Conservation (phyloP, 2,329 filamentous ascomycete species). For the Pestalotiopsis fici region DNA sequence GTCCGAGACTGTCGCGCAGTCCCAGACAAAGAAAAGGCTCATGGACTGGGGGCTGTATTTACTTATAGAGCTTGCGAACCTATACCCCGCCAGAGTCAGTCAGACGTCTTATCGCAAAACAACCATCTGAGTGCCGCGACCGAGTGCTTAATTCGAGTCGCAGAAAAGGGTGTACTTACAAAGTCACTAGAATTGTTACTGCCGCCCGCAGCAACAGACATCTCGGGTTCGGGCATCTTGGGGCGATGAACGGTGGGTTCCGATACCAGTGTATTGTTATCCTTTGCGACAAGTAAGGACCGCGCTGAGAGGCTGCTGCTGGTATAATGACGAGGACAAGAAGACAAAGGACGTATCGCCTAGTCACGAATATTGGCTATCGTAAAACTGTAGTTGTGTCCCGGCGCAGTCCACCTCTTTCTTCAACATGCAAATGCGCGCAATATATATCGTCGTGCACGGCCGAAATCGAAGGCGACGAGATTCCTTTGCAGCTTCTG, state of each 20-base stretch:
- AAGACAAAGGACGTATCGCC: background rate
- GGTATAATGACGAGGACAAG: background rate
- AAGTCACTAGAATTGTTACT: constrained; percentile 91
- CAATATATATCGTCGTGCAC: background rate
- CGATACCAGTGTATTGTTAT: too few species aligned
- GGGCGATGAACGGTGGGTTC: constrained; percentile 12
- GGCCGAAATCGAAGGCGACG: background rate
- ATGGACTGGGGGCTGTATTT: constrained; percentile 39
- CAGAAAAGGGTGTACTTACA: constrained; percentile 59
- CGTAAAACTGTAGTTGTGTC: background rate
- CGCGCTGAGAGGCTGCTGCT: background rate
- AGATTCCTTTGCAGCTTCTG: background rate
- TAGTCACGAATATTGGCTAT: background rate
- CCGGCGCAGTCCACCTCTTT: background rate
- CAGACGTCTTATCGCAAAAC: constrained; percentile 1
- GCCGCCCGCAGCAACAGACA: constrained; percentile 39
- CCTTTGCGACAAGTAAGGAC: background rate
- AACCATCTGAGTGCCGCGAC: constrained; percentile 10
- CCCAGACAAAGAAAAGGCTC: background rate
- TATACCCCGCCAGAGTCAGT: constrained; percentile 36
- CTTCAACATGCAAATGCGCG: background rate
- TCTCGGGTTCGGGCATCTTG: constrained; percentile 34
- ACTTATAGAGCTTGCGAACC: constrained; percentile 99
- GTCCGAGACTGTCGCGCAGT: background rate
- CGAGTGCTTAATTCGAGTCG: constrained; percentile 5